Base-by-base conservation (phyloP, 805 yeast genomes). In the Vanderwaltozyma verrucispora region DNA sequence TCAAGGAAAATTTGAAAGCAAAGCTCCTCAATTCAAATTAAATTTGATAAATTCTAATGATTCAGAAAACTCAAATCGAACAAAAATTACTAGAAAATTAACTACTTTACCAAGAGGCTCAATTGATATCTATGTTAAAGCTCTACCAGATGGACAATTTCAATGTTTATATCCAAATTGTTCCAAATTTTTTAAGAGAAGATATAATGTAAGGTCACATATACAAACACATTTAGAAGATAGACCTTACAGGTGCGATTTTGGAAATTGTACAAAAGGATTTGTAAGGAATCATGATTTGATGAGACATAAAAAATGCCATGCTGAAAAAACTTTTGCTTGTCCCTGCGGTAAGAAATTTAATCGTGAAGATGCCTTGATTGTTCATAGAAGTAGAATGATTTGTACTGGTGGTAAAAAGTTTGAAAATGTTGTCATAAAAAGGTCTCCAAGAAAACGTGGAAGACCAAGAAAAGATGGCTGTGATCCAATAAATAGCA, bases 301-400 rank as follows among this genome's bases (percentile, higher is more conserved):
- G 47, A 73, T 86, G 42, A 72, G 99, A 43, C 99, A 92, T 54
- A 77, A 75, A 47, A 85, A 84, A 56, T 83, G 88, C 14, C 99
- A 92, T 56, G 69, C 75, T 40, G 87, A 75, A 36, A 77, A 78
- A 43, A 69, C 78, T 20, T 79, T 72, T 48, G 65, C 65, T 20
- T 92, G 98, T 61, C 81, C 82, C 0, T 94, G 99, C 64, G 96
- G 96, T n/a, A 89, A 88, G 61, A 79, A 78, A 44, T 92, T 92
- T 63, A 78, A 89, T 2, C 70, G 97, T 41, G 80, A 82, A 37
- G 96, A 92, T 64, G 95, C 96, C 0, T 64, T 88, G 56, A 76
- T 75, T 47, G 72, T 89, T 43, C 98, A 89, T 54, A 67, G 85
- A 46, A 67, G 75, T 32, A 71, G 95, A 47, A 75, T 77, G 63